These are phyloP conservation scores for Suillus occidentalis DNA, from an alignment of 768 basidiomycete species.

Conservation along the genomic window DNA sequence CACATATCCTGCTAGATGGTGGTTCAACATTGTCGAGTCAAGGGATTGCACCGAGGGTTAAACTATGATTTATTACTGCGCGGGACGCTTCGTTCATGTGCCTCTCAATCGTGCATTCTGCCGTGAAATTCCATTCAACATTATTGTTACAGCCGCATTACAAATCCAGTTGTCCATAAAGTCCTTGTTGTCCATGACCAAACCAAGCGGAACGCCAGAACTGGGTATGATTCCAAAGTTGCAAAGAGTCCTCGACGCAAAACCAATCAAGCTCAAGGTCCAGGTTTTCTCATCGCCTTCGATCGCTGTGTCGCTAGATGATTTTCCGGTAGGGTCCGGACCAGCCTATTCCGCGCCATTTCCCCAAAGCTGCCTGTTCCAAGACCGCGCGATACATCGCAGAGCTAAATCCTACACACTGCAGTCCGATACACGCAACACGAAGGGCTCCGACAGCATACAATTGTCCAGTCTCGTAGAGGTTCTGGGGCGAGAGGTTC, in stretches of 20 bases:
- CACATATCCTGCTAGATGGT: conserved; percentile 72
- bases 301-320: neutral
- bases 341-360: conserved; percentile 19
- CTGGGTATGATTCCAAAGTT: neutral
- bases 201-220: neutral
- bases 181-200: neutral
- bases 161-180: neutral
- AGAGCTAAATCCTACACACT: conserved; percentile 76
- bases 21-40: conserved; percentile 36
- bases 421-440: conserved; percentile 70
- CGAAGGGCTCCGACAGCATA: conserved; percentile 72
- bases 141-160: neutral
- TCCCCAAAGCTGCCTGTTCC: conserved; percentile 50
- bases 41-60: conserved; percentile 25
- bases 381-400: conserved; percentile 62
- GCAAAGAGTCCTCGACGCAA: neutral
- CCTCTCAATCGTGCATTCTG: neutral
- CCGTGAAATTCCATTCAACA: neutral
- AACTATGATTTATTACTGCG: conserved; percentile 16
- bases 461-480: conserved; percentile 72
- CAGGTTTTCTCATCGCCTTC: neutral
- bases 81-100: no score
- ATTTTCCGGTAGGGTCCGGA: neutral
- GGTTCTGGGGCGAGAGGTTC: conserved; percentile 74
- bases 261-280: neutral